These are phyloP conservation scores for Rubia balearica DNA, from an alignment of 305 asterid genomes.

Conservation along the genomic window DNA sequence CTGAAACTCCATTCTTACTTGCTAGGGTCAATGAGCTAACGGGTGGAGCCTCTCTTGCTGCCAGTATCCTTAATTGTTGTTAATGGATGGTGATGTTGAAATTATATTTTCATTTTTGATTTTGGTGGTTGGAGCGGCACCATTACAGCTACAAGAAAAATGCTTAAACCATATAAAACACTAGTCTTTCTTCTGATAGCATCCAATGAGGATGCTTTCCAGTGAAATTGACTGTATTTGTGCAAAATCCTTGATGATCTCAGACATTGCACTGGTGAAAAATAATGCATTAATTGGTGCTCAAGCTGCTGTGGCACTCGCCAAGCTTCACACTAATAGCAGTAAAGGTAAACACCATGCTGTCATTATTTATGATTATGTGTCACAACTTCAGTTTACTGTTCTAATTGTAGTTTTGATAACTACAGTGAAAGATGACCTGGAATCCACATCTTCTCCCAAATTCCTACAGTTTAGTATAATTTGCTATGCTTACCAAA, in stretches of 20 bases:
- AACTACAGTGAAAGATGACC: background rate
- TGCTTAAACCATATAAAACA: background rate
- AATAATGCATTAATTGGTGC: slow-evolving; percentile 81
- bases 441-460: background rate
- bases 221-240: background rate
- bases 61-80: slow-evolving; percentile 54
- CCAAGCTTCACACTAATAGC: slow-evolving; percentile 32
- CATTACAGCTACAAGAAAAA: background rate
- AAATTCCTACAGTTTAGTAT: background rate
- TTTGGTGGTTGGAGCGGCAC: background rate
- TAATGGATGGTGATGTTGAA: background rate
- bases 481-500: background rate
- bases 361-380: slow-evolving; percentile 1
- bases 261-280: slow-evolving; percentile 83
- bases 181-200: background rate
- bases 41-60: slow-evolving; percentile 82
- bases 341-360: slow-evolving; percentile 12
- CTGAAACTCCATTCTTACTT: slow-evolving; percentile 92
- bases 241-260: slow-evolving; percentile 38
- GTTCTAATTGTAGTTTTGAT: background rate
- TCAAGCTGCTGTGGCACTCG: slow-evolving; percentile 68
- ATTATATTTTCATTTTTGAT: background rate
- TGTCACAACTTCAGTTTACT: background rate
- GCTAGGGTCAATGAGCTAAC: slow-evolving; percentile 83
- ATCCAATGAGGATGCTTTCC: background rate